Base-by-base conservation (phyloP, 495 filamentous ascomycete genomes). In the Penicillium paxilli region DNA sequence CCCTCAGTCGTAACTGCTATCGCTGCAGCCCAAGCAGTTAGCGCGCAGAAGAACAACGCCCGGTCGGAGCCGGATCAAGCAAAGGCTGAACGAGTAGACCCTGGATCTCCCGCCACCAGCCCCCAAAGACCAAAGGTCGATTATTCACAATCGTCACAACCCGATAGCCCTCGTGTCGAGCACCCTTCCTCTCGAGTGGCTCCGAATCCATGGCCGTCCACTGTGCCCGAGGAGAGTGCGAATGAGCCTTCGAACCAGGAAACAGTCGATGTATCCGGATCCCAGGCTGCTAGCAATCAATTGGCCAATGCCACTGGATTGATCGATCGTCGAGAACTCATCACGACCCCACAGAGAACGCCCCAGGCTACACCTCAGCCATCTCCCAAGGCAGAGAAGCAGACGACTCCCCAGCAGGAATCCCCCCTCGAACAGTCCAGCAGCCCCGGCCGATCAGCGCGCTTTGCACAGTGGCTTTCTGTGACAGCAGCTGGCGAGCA, bases 361-460 rank as follows among this genome's bases (percentile, higher is more conserved):
- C 55, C 61, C 25, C 16, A 51, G 17, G 8, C 47, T 44, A 22
- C 38, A 23, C 40, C 40, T 11, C 52, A 49, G 24, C 33, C 49
- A 3, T 60, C 57, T 0, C 52, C 56, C 14, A 52, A 49, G 19
- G 37, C 53, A 19, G 42, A 51, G 14, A 41, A 50, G 20, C 48
- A 54, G 30, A 26, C 38, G 12, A 35, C 57, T 49, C 47, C 21
- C 55, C 75, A 46, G 10, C 49, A 55, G 25, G 44, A 58, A 12
- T 44, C 55, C 4, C 52, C 51, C 17, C 7, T 60, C 2, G 73
- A 67, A 11, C 72, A 79, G 35, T 82, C 85, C 11, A 66, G 79
- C 40, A 88, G 85, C 51, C 86, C 87, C 4, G 74, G 80, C 12
- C 80, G 91, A 44, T 87, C 86, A 26, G 82, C 91, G 14, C 89